Evolutionary conservation across 129 eudicot species (phyloP), one percentile per base, ranked within the genome.

Genomic region (Chrysanthemum makinoi): DNA sequence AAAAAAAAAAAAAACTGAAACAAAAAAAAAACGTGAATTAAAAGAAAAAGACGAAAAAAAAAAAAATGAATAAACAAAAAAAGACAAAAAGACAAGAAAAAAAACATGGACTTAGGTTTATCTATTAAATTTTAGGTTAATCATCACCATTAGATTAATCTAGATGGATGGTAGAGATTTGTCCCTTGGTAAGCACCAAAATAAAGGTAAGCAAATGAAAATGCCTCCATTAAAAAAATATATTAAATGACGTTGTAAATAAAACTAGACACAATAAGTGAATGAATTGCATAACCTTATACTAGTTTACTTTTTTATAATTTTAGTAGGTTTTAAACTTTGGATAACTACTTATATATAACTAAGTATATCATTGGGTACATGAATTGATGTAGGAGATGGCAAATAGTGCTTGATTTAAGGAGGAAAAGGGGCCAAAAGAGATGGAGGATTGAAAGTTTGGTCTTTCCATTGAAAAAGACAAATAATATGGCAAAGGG

Each of bases 371-470:
- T 39, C 9, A 19, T 59, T 24, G 28, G 16, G 18, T 52, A 65
- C 26, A 59, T 30, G 63, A 68, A 30, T 30, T 59, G 73, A 54
- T 55, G 68, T 28, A 24, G 53, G 26, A 65, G 48, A 78, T 68
- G 67, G 30, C 39, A 52, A 30, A 33, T 20, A 49, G n/a, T 47
- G 77, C 72, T 22, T 65, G 77, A 79, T 72, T 66, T 69, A 66
- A 79, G 87, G 84, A 72, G 73, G 73, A 74, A 83, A 80, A 66
- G 65, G 72, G 79, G 85, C 81, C 68, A 22, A 74, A 86, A 75
- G 64, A 73, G 53, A 75, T 48, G 57, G 69, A 11, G 75, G 24
- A 76, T 77, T 71, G 75, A 77, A 77, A 65, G 75, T 80, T 77
- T 82, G 77, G 73, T 82, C 71, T 69, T 65, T 72, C 18, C 19